These are phyloP conservation scores for Lasiodiplodia sp. DNA, from an alignment of 2,329 filamentous ascomycete genomes.

Conservation along the genomic window DNA sequence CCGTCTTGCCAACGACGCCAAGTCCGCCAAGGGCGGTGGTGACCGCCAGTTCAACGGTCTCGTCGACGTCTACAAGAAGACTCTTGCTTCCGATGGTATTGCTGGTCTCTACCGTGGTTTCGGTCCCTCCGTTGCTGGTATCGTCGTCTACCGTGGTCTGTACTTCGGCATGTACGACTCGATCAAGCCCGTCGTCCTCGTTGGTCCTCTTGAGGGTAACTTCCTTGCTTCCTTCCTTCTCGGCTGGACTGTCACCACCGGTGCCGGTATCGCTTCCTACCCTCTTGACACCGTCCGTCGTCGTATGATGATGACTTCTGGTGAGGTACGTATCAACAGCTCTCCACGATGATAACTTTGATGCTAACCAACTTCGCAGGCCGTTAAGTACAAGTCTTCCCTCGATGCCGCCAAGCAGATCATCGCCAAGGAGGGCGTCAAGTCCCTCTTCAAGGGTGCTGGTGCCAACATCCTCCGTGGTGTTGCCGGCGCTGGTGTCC, in stretches of 20 bases:
- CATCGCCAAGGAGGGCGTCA: slow-evolving; percentile 91
- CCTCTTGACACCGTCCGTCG: slow-evolving; percentile 99
- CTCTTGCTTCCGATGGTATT: slow-evolving; percentile 97
- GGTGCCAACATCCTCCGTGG: slow-evolving; percentile 99
- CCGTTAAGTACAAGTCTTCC: slow-evolving; percentile 99
- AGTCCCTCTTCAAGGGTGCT: slow-evolving; percentile 99
- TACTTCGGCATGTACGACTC: slow-evolving; percentile 99
- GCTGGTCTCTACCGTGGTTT: slow-evolving; percentile 99
- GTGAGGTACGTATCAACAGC: slow-evolving; percentile 61
- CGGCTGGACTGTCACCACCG: slow-evolving; percentile 99
- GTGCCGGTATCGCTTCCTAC: slow-evolving; percentile 99
- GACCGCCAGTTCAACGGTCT: slow-evolving; percentile 99
- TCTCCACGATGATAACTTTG: not conserved
- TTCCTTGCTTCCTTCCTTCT: slow-evolving; percentile 99
- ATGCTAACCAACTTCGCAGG: slow-evolving; percentile 61
- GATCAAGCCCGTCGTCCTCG: slow-evolving; percentile 97
- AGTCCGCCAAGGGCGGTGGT: slow-evolving; percentile 96
- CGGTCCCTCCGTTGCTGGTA: slow-evolving; percentile 98
- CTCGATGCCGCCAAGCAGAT: slow-evolving; percentile 96
- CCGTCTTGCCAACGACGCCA: slow-evolving; percentile 99
- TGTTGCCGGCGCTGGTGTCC: slow-evolving; percentile 99
- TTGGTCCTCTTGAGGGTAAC: slow-evolving; percentile 91
- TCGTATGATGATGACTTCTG: slow-evolving; percentile 99
- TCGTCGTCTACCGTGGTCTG: slow-evolving; percentile 99
- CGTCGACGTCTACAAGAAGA: slow-evolving; percentile 99